Evolutionary conservation across 2,329 filamentous ascomycete genomes (phyloP), one percentile per base, ranked within the genome.

Genomic region (Cladosporium oxysporum): DNA sequence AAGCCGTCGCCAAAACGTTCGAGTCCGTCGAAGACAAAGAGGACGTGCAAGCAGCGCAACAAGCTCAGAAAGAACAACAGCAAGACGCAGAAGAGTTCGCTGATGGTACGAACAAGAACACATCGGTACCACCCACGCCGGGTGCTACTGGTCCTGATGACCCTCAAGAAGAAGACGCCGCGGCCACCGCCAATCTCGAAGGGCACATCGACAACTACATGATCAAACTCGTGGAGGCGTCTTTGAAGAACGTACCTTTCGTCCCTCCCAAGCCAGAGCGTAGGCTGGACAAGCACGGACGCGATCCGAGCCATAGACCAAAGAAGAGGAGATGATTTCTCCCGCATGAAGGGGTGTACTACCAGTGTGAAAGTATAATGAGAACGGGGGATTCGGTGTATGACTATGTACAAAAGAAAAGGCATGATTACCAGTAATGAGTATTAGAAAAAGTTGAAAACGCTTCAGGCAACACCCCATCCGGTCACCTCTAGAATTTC

Each of bases 21-120:
- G 93, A 96, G 71, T 90, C 92, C 69, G 94, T 93, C 0, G 95
- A 99, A 78, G 95, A 99, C 73, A 87, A 87, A 58, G 95, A 99
- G 75, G 95, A 99, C 75, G 91, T 94, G 16, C 89, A 88, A 29
- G 95, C 95, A 0, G 95, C 95, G 2, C 90, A 91, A 61, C 87
- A 91, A 11, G 95, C 95, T 0, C 91, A 96, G 76, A 95, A 91
- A 74, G 95, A 99, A 77, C 85, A 89, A 57, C 88, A 92, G 72
- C 90, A 91, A 28, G 92, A 96, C 71, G 92, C 93, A 55, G 91
- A 88, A 5, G 93, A 96, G 74, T 96, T 96, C 64, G 72, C 68
- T 2, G 72, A 74, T 37, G 58, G 66, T 31, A 86, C 87, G 69
- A 68, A 71, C 71, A 70, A 77, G 77, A 61, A 74, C 75, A 79